phyloP scores from a whole-genome alignment of 2,329 filamentous ascomycete species.

The Cladophialophora exuberans region DNA sequence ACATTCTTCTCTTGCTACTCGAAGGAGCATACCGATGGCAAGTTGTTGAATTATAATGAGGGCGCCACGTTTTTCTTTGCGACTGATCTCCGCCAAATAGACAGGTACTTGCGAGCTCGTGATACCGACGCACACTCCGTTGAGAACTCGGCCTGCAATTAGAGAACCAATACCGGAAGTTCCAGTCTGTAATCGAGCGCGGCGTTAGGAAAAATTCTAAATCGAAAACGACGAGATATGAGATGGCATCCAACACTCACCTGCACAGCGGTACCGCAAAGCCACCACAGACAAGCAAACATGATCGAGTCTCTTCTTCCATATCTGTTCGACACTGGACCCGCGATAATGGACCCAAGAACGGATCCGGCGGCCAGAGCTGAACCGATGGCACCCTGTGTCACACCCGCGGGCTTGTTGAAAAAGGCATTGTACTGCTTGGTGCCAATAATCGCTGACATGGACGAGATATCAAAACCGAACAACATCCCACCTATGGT shows the following conservation, averaged over 20 bases:
- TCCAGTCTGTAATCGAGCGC: not conserved
- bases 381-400: slow-evolving; percentile 55
- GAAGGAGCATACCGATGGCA: slow-evolving; percentile 43
- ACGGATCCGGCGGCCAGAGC: slow-evolving; percentile 54
- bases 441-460: slow-evolving; percentile 57
- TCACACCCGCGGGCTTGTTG: slow-evolving; percentile 52
- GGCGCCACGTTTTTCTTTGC: slow-evolving; percentile 45
- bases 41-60: slow-evolving; percentile 51
- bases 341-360: slow-evolving; percentile 51
- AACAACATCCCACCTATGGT: slow-evolving; percentile 60
- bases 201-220: too few relatives aligned
- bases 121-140: slow-evolving; percentile 43
- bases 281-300: slow-evolving; percentile 55
- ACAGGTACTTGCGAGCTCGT: slow-evolving; percentile 50
- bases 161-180: slow-evolving; percentile 19
- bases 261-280: slow-evolving; percentile 48
- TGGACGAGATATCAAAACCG: slow-evolving; percentile 61
- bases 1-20: not conserved
- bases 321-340: slow-evolving; percentile 51
- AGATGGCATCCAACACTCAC: slow-evolving; percentile 38
- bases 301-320: slow-evolving; percentile 53
- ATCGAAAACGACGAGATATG: slow-evolving; percentile 28
- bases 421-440: slow-evolving; percentile 56
- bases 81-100: slow-evolving; percentile 49
- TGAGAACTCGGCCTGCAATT: slow-evolving; percentile 36